Evolutionary conservation across 208 protist species (phyloP).

Genomic region (Wallacemonas collosoma): DNA sequence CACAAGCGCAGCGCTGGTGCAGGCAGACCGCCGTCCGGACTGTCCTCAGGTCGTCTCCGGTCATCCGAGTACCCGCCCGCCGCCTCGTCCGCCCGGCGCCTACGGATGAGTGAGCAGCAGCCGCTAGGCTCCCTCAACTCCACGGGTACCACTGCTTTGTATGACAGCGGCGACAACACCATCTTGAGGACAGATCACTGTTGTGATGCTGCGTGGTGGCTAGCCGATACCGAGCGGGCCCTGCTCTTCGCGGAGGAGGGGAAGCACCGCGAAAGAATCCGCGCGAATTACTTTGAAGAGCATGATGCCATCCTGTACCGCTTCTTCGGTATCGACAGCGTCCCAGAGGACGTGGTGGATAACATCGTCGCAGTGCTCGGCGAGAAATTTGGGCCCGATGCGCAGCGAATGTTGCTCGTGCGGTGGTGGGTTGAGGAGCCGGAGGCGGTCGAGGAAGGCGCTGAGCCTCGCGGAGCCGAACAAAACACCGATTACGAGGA

Average conservation of each 20-base stretch:
- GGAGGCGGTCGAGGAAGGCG: not conserved
- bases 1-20: not conserved
- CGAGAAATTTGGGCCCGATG: conserved; percentile 33
- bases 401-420: conserved; percentile 37
- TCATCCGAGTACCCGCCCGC: conserved; percentile 10
- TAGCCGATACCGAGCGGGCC: conserved; percentile 16
- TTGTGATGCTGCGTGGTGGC: conserved; percentile 19
- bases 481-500: not conserved
- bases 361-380: conserved; percentile 37
- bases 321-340: conserved; percentile 19
- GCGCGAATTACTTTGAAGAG: conserved; percentile 18
- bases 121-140: conserved; percentile 6
- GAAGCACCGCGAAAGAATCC: not conserved
- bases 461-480: not conserved
- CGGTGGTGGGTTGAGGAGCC: conserved; percentile 21
- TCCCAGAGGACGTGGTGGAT: conserved; percentile 1
- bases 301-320: not conserved
- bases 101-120: not conserved
- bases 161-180: not conserved
- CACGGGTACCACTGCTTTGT: not conserved
- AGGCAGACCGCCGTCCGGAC: not conserved
- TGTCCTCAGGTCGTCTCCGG: conserved; percentile 8
- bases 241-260: conserved; percentile 18
- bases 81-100: conserved; percentile 1
- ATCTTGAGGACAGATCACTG: not conserved